phyloP scores from a whole-genome alignment of 352 stramenopile species.

The Phytopythium boreale region DNA sequence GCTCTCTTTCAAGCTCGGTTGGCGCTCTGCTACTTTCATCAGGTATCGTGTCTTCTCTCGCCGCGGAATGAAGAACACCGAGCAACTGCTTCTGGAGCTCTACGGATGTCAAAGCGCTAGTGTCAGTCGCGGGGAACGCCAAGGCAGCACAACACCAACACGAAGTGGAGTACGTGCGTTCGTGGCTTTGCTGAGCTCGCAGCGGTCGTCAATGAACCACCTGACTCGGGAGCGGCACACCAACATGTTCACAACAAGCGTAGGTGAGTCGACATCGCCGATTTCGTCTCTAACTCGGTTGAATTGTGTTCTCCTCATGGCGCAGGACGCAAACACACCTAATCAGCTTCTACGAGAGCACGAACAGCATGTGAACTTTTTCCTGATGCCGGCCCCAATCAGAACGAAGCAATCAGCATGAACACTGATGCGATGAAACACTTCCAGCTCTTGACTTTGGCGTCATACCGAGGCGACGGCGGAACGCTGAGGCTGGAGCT shows the following conservation, averaged over 20 bases:
- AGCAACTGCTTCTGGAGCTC: conserved; percentile 6
- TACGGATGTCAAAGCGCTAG: neutral
- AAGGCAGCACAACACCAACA: neutral
- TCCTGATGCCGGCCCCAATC: conserved; percentile 11
- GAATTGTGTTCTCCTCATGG: neutral
- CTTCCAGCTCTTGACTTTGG: too few species aligned
- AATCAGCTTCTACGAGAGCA: conserved; percentile 31
- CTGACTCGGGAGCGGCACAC: conserved; percentile 1
- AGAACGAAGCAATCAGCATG: neutral
- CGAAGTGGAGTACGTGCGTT: conserved; percentile 8
- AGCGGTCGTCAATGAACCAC: conserved; percentile 28
- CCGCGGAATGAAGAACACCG: neutral
- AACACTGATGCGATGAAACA: neutral
- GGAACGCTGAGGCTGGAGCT: conserved; percentile 25
- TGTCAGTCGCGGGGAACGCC: neutral
- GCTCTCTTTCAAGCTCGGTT: too few species aligned
- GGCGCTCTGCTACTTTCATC: neutral
- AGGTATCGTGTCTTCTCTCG: neutral
- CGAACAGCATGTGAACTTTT: conserved; percentile 38
- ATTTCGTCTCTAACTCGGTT: neutral
- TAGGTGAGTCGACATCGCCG: neutral
- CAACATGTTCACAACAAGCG: neutral
- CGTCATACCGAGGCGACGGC: conserved; percentile 13
- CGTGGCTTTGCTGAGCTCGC: conserved; percentile 13
- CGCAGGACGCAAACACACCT: conserved; percentile 20